phyloP scores from a whole-genome alignment of 257 asterid species.

The Parsonsia alboflavescens region DNA sequence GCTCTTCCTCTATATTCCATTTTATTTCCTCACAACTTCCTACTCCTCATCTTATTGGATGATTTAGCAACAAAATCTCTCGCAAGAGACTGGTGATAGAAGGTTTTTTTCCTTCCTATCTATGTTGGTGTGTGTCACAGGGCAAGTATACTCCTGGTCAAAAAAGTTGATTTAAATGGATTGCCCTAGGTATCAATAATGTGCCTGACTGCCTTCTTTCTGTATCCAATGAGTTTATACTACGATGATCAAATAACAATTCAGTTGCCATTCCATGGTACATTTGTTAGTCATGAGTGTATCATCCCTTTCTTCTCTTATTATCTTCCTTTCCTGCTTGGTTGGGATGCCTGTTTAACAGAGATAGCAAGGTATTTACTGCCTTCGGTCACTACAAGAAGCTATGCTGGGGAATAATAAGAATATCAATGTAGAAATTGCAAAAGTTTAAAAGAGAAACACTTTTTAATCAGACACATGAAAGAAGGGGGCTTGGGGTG shows the following conservation, averaged over 20 bases:
- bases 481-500: not conserved
- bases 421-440: not conserved
- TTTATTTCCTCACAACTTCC: not conserved
- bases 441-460: not conserved
- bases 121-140: constrained; percentile 28
- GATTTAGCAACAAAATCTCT: not conserved
- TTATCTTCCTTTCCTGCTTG: not conserved
- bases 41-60: not conserved
- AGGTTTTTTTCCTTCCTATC: constrained; percentile 19
- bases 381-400: not conserved
- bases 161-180: constrained; percentile 12
- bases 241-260: not conserved
- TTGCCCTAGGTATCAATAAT: not conserved
- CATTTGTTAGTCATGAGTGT: not conserved
- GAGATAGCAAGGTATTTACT: not conserved
- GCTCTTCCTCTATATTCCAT: not conserved
- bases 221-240: not conserved
- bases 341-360: not conserved
- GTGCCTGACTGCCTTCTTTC: not conserved
- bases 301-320: not conserved
- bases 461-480: not conserved
- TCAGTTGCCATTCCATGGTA: not conserved
- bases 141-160: constrained; percentile 22
- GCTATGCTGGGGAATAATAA: not conserved
- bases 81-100: constrained; percentile 20